Conservation (phyloP, 2,329 filamentous ascomycete genomes). For the Pseudocercospora pini-densiflorae region DNA sequence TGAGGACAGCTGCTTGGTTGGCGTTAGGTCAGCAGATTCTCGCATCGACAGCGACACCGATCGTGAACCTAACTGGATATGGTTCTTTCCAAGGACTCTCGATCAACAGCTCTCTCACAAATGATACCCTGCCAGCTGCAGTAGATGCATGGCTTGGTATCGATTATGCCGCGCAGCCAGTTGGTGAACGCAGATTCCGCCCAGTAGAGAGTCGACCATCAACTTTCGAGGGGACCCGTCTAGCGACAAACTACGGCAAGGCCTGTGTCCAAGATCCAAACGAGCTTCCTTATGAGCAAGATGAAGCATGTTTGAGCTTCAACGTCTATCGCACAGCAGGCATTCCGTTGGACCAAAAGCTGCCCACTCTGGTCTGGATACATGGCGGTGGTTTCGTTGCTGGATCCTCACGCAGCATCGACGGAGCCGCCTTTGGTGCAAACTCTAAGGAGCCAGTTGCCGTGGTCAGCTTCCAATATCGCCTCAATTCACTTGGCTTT, state of each 20-base stretch:
- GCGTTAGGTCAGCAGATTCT: constrained; percentile 36
- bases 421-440: constrained; percentile 65
- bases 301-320: constrained; percentile 63
- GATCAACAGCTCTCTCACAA: constrained; percentile 19
- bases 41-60: constrained; percentile 15
- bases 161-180: constrained; percentile 46
- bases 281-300: constrained; percentile 20
- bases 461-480: constrained; percentile 63
- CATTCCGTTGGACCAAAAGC: constrained; percentile 41
- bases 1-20: constrained; percentile 18
- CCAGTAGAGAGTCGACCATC: constrained; percentile 36
- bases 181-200: constrained; percentile 59
- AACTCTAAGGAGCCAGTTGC: constrained; percentile 56
- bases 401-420: constrained; percentile 57
- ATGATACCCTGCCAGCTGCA: constrained; percentile 22
- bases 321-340: constrained; percentile 56
- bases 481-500: constrained; percentile 71
- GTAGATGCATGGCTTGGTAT: constrained; percentile 47
- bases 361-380: constrained; percentile 63
- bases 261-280: constrained; percentile 23
- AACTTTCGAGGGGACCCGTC: constrained; percentile 15
- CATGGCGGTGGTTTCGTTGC: constrained; percentile 63
- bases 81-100: constrained; percentile 24
- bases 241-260: constrained; percentile 27
- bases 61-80: constrained; percentile 21